A percentile compares a stretch with the other conserved stretches of the same genome.
Evolutionary conservation across 2,329 filamentous ascomycete species (phyloP).

Genomic region (Aureobasidium leucospermi): DNA sequence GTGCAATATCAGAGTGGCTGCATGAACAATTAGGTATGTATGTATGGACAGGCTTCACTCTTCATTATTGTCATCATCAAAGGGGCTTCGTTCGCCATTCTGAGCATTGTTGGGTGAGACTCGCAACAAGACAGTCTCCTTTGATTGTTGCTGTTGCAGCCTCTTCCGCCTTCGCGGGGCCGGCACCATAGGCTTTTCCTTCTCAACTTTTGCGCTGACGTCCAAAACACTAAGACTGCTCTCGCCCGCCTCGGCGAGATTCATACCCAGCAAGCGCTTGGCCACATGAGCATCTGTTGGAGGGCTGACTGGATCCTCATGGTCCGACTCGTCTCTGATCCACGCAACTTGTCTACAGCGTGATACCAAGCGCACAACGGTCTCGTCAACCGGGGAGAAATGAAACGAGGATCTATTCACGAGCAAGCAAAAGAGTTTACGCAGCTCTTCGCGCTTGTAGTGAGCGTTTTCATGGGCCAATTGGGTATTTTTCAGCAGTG

Average conservation of each 20-base stretch:
- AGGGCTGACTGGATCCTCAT: slow-evolving; percentile 18
- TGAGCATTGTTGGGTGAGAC: slow-evolving; percentile 13
- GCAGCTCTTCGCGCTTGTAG: slow-evolving; percentile 84
- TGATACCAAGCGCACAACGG: slow-evolving; percentile 67
- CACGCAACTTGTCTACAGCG: slow-evolving; percentile 49
- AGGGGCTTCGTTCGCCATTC: slow-evolving; percentile 18
- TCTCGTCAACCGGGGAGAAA: slow-evolving; percentile 75
- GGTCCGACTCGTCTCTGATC: slow-evolving; percentile 28
- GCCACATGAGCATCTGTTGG: slow-evolving; percentile 26
- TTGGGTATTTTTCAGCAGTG: slow-evolving; percentile 85
- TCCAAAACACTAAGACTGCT: slow-evolving; percentile 71
- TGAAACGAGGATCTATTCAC: slow-evolving; percentile 44
- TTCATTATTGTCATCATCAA: slow-evolving; percentile 18
- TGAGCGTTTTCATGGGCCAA: slow-evolving; percentile 69
- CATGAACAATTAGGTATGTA: neutral
- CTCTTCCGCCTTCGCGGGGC: slow-evolving; percentile 60
- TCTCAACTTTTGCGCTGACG: slow-evolving; percentile 60
- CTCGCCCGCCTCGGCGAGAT: slow-evolving; percentile 58
- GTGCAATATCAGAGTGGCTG: neutral
- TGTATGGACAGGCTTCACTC: slow-evolving; percentile 5
- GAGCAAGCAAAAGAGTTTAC: slow-evolving; percentile 67
- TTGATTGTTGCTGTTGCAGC: slow-evolving; percentile 18
- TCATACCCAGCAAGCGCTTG: slow-evolving; percentile 62
- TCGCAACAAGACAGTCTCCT: slow-evolving; percentile 14
- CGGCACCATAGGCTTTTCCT: slow-evolving; percentile 73